Conservation (phyloP, 73 alveolate species). For the Tetrahymena elliotti region DNA sequence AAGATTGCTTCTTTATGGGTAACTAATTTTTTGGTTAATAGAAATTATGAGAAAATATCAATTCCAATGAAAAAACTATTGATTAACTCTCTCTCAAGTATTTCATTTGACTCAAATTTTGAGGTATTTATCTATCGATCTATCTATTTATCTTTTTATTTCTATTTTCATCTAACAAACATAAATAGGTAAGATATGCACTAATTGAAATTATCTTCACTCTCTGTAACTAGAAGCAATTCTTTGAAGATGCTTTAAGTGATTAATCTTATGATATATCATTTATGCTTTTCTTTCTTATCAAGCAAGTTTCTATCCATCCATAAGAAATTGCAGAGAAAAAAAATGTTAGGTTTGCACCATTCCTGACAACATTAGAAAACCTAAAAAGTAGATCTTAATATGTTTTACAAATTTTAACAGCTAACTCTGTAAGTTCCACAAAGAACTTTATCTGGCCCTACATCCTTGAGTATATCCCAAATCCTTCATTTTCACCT, state of each 20-base stretch:
- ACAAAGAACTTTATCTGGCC: not conserved
- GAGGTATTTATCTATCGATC: slow-evolving; percentile 4
- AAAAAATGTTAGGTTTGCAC: slow-evolving; percentile 10
- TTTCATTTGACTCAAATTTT: slow-evolving; percentile 23
- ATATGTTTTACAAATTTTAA: slow-evolving; percentile 3
- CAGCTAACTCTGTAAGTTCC: not conserved
- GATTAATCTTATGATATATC: slow-evolving; percentile 6
- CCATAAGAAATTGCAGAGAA: slow-evolving; percentile 34
- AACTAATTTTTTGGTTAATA: slow-evolving; percentile 10
- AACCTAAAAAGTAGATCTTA: slow-evolving; percentile 23
- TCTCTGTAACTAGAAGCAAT: slow-evolving; percentile 5
- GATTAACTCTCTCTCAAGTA: slow-evolving; percentile 3
- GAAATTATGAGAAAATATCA: slow-evolving; percentile 21
- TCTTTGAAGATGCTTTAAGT: slow-evolving; percentile 1
- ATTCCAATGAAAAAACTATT: slow-evolving; percentile 21
- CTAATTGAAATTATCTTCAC: slow-evolving; percentile 17
- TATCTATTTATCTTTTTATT: too few species aligned
- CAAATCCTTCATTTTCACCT: not conserved
- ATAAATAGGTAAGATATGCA: slow-evolving; percentile 13
- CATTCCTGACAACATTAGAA: slow-evolving; percentile 23
- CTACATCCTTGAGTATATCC: not conserved
- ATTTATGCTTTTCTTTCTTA: slow-evolving; percentile 15
- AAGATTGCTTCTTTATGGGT: slow-evolving; percentile 36
- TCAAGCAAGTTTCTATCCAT: slow-evolving; percentile 31
- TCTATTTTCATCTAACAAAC: too few species aligned